Base-by-base conservation (phyloP, 192 early-diverging fungal species). In the Coemansia sp. region DNA sequence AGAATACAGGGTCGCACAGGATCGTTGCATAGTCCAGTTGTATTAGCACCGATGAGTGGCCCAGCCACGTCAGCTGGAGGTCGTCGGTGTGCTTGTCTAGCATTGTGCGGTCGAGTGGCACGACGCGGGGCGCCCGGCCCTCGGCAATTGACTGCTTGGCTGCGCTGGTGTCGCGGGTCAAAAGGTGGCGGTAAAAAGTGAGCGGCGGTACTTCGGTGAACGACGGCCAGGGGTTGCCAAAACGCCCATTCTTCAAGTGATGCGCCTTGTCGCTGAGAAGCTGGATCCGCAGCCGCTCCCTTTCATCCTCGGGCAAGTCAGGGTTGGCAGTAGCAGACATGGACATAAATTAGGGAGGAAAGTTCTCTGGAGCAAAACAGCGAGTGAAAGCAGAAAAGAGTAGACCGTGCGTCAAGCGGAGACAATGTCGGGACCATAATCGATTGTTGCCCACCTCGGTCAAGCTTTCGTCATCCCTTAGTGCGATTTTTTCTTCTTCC, bases 1-100 rank as follows among this genome's bases (percentile, higher is more conserved):
- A 91, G 61, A 91, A 92, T 27, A 89, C 83, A 0, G 93, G 93
- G 63, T 94, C 93, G 62, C 87, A 89, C 1, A 94, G 70, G 22
- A 94, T 77, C 43, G 86, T 91, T 27, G 89, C 79, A 4, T 87
- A 85, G 39, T 87, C 84, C 3, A 90, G 46, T 58, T 89, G 87
- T 12, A 93, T 71, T 20, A 93, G 45, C 15, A 91, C 74, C 31
- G 88, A 86, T 0, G 93, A 89, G 29, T 87, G 87, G 15, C 85
- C 86, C 0, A 90, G 74, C 89, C 88, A 88, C 24, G 80, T 87
- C 8, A 83, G 10, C 38, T 87, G 74, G 46, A 84, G 19, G 3
- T 27, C 27, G 47, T 22, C 45, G 2, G 47, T 19, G 47, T 49
- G 47, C 24, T 10, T 4, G 47, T 25, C 47, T 24, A 49, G 9